These are phyloP conservation scores for Dipodascus albidus DNA, from an alignment of 805 yeast genomes.

Conservation along the genomic window DNA sequence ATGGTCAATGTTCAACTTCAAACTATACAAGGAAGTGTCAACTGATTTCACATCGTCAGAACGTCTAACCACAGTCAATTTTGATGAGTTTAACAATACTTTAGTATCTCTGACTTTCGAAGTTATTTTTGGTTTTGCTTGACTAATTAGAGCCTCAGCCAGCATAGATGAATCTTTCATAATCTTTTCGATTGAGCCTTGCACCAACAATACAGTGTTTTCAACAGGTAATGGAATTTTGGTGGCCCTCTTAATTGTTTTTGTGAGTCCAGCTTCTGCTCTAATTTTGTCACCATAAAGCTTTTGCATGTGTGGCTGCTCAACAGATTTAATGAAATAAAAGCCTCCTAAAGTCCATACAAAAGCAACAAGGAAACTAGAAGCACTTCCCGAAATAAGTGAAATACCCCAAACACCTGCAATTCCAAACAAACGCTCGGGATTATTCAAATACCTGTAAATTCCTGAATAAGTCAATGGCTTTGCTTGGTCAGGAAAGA, in stretches of 20 bases:
- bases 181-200: slow-evolving; percentile 30
- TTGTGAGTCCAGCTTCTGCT: slow-evolving; percentile 38
- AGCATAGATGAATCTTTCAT: slow-evolving; percentile 30
- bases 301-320: slow-evolving; percentile 65
- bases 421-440: slow-evolving; percentile 68
- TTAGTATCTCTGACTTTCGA: slow-evolving; percentile 24
- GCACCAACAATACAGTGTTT: slow-evolving; percentile 14
- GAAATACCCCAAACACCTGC: slow-evolving; percentile 71
- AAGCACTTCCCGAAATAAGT: slow-evolving; percentile 40
- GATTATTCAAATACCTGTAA: slow-evolving; percentile 70
- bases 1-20: slow-evolving; percentile 9
- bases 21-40: slow-evolving; percentile 16
- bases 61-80: slow-evolving; percentile 21
- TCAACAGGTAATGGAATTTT: slow-evolving; percentile 20
- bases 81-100: slow-evolving; percentile 27
- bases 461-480: slow-evolving; percentile 65
- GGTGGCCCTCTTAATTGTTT: slow-evolving; percentile 25
- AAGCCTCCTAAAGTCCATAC: slow-evolving; percentile 60
- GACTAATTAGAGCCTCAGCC: slow-evolving; percentile 33
- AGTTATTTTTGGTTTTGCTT: slow-evolving; percentile 21
- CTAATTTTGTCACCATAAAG: slow-evolving; percentile 55
- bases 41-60: slow-evolving; percentile 16
- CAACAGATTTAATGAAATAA: slow-evolving; percentile 59
- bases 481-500: slow-evolving; percentile 36
- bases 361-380: slow-evolving; percentile 39